Conservation (phyloP, 225 moss, liverwort and hornwort genomes). For the Physcomitrellopsis africana region DNA sequence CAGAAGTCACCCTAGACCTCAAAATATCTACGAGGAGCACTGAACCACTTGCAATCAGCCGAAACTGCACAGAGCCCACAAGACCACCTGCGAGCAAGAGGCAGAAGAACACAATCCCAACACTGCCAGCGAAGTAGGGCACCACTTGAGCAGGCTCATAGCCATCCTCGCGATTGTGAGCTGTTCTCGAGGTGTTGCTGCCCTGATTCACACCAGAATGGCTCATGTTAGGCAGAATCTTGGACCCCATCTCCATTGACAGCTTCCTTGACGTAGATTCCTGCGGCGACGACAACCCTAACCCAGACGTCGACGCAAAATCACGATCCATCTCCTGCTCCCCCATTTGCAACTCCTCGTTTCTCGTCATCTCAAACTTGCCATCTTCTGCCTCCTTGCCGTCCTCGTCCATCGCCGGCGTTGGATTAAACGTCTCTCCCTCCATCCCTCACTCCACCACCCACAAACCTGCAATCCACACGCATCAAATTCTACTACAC, state of each 20-base stretch:
- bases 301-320: background rate
- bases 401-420: background rate
- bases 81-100: constrained; percentile 45
- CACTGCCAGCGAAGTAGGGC: constrained; percentile 42
- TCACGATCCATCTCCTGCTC: background rate
- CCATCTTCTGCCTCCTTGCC: background rate
- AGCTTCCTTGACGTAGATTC: background rate
- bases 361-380: constrained; percentile 29
- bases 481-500: too few relatives aligned
- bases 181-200: constrained; percentile 18
- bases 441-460: background rate
- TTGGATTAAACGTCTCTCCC: background rate
- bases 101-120: constrained; percentile 37
- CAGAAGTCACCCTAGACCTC: background rate
- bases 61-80: background rate
- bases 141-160: constrained; percentile 22
- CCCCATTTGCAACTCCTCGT: background rate
- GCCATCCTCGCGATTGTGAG: constrained; percentile 17
- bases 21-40: background rate
- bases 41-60: background rate
- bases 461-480: too few relatives aligned
- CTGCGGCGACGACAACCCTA: background rate
- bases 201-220: constrained; percentile 24
- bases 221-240: constrained; percentile 23
- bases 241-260: constrained; percentile 5